Evolutionary conservation across 148 eudicot species (phyloP).

Genomic region (Fagopyrum esculentum): DNA sequence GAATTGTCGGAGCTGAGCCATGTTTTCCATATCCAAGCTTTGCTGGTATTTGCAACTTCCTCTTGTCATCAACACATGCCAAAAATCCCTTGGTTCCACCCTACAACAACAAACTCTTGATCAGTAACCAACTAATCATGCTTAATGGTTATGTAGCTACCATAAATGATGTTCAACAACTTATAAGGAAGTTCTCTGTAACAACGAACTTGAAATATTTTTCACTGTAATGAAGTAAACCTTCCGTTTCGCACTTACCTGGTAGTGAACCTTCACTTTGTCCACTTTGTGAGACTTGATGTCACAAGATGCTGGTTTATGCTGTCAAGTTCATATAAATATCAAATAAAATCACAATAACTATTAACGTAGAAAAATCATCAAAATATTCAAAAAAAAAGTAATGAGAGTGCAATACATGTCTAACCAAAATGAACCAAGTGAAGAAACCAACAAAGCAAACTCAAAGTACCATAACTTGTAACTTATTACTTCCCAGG

Average conservation of each 20-base stretch:
- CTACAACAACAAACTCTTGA: constrained; percentile 27
- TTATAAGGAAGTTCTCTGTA: neutral
- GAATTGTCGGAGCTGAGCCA: constrained; percentile 92
- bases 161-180: neutral
- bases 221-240: neutral
- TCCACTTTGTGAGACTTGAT: constrained; percentile 96
- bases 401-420: neutral
- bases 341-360: neutral
- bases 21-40: constrained; percentile 80
- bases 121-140: neutral
- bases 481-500: no score
- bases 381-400: neutral
- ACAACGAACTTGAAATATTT: neutral
- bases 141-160: neutral
- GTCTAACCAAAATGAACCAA: no score
- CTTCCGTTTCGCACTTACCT: constrained; percentile 43
- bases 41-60: constrained; percentile 90
- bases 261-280: constrained; percentile 75
- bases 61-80: constrained; percentile 97
- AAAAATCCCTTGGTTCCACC: constrained; percentile 97
- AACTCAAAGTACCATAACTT: no score
- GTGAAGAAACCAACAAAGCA: no score
- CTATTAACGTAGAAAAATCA: neutral
- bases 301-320: constrained; percentile 75
- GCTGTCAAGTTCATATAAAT: constrained; percentile 35